These are phyloP conservation scores for Cutaneotrichosporon sp. DNA, from an alignment of 1,284 basidiomycete species.

Conservation along the genomic window DNA sequence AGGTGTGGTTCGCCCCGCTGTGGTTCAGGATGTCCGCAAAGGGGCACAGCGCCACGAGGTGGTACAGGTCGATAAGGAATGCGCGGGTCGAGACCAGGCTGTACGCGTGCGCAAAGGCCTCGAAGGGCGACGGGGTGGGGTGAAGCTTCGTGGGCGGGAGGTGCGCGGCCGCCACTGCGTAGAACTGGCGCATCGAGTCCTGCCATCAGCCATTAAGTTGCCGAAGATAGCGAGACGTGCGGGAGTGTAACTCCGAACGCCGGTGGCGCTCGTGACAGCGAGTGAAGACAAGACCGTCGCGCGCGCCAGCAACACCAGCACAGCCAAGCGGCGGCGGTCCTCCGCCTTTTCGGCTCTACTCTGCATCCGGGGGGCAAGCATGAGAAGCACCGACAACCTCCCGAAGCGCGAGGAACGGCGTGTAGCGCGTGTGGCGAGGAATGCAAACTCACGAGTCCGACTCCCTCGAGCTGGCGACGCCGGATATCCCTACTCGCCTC, in stretches of 20 bases:
- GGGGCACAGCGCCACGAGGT: slow-evolving; percentile 82
- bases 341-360: too few relatives aligned
- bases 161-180: slow-evolving; percentile 23
- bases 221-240: neutral
- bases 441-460: slow-evolving; percentile 36
- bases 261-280: neutral
- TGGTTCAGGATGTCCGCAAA: slow-evolving; percentile 93
- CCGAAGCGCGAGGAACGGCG: too few relatives aligned
- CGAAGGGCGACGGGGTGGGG: slow-evolving; percentile 49
- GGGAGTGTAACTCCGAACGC: neutral
- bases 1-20: slow-evolving; percentile 26
- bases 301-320: too few relatives aligned
- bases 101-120: slow-evolving; percentile 69
- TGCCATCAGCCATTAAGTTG: slow-evolving; percentile 38
- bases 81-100: slow-evolving; percentile 81
- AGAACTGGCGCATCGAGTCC: slow-evolving; percentile 41
- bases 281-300: too few relatives aligned
- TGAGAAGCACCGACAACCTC: too few relatives aligned
- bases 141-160: slow-evolving; percentile 34
- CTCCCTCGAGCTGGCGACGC: slow-evolving; percentile 35
- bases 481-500: slow-evolving; percentile 45
- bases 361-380: too few relatives aligned
- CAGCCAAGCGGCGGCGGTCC: too few relatives aligned
- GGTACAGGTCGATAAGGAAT: slow-evolving; percentile 83
- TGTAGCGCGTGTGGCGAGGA: too few relatives aligned